Base-by-base conservation (phyloP, 768 basidiomycete genomes). In the Epithele typhae region DNA sequence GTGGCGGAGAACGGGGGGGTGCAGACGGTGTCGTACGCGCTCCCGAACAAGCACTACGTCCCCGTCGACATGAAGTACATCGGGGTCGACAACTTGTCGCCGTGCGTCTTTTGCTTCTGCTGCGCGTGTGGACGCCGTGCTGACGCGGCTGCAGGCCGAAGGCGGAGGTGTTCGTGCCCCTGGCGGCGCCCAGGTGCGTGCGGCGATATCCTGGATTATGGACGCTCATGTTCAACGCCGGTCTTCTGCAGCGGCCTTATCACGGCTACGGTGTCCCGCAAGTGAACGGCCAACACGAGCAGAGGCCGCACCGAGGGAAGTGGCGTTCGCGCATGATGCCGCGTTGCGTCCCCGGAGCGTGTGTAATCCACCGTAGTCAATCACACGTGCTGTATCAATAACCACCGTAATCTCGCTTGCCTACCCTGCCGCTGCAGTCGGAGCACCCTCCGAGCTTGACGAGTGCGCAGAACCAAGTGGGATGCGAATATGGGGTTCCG, bases 41-140 rank as follows among this genome's bases (percentile, higher is more conserved):
- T 96, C 3, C 94, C 95, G 2, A 98, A 98, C 73, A 91, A 93
- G 68, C 94, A 96, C 61, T 97, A 95, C 64, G 78, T 96, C 55
- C 87, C 89, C 0, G 89, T 93, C 38, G 81, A 89, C 63, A 85
- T 92, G 82, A 66, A 65, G 43, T 89, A 88, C 50, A 67, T 86
- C 36, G 80, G 78, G 2, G 61, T 86, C 8, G 85, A 88, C 55
- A 90, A 91, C 59, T 53, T 76, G 32, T 79, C 78, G 2, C 81
- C 82, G 82, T 85, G 7, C 34, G 45, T 50, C 12, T 12, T n/a
- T 23, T 14, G n/a, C n/a, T n/a, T n/a, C n/a, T n/a, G n/a, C 27
- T 9, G n/a, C 14, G 23, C 33, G 1, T 40, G 22, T 18, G n/a
- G 22, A 14, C n/a, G 23, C 40, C 23, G 23, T 17, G 6, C 35